Percentiles rank a stretch among this genome's conserved stretches.
These are phyloP conservation scores for Zasmidium citrigriseum DNA, from an alignment of 2,329 filamentous ascomycete genomes.

Conservation along the genomic window DNA sequence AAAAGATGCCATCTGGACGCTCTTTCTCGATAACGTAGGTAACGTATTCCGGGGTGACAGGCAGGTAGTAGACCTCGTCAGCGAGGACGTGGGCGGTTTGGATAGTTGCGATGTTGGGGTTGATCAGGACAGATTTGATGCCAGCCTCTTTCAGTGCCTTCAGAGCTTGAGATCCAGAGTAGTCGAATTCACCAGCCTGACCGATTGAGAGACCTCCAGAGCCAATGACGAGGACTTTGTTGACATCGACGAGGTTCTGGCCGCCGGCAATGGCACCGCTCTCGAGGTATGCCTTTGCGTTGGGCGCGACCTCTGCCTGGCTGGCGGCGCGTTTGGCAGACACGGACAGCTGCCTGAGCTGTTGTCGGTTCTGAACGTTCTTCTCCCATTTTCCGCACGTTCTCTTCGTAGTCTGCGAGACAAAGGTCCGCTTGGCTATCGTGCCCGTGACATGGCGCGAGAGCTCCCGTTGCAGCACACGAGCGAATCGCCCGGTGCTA, in stretches of 20 bases:
- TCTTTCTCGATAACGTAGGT: constrained; percentile 96
- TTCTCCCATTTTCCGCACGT: background rate
- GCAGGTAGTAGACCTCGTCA: constrained; percentile 97
- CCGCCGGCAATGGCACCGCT: constrained; percentile 81
- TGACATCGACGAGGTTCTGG: constrained; percentile 79
- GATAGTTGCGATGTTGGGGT: constrained; percentile 97
- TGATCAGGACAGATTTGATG: constrained; percentile 88
- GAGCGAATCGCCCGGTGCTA: constrained; percentile 31
- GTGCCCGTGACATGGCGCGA: constrained; percentile 17
- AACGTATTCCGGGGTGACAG: constrained; percentile 96
- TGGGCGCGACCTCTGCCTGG: constrained; percentile 68
- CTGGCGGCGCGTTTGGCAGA: constrained; percentile 30
- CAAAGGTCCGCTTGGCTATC: constrained; percentile 31
- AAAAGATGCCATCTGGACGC: constrained; percentile 92
- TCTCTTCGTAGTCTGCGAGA: constrained; percentile 18
- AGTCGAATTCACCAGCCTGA: constrained; percentile 97
- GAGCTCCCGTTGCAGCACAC: constrained; percentile 33
- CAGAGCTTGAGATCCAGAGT: constrained; percentile 94
- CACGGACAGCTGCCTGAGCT: constrained; percentile 28
- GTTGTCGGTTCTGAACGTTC: constrained; percentile 19
- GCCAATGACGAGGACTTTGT: constrained; percentile 96
- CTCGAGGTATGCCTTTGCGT: constrained; percentile 82
- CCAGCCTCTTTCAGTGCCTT: constrained; percentile 97
- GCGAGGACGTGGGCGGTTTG: constrained; percentile 95
- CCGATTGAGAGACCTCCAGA: constrained; percentile 95